These are phyloP conservation scores for Biscogniauxia sp. DNA, from an alignment of 2,329 filamentous ascomycete species.

Conservation along the genomic window DNA sequence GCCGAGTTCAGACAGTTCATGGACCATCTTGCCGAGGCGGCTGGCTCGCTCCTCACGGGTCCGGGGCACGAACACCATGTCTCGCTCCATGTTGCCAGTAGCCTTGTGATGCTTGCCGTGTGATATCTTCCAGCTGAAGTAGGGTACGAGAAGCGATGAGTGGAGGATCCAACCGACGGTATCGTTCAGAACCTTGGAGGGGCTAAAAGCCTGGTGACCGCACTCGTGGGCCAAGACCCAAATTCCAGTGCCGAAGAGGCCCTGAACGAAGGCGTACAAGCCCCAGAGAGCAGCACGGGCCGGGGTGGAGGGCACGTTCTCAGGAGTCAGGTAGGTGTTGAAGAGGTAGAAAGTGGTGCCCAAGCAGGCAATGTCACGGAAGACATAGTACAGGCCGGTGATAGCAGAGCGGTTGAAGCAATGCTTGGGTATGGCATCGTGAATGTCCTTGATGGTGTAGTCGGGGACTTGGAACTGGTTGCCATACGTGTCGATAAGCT, in stretches of 20 bases:
- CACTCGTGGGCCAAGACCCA: conserved; percentile 99
- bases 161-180: conserved; percentile 89
- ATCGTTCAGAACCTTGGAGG: conserved; percentile 89
- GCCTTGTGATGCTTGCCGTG: conserved; percentile 99
- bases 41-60: conserved; percentile 79
- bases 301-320: conserved; percentile 69
- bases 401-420: conserved; percentile 86
- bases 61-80: conserved; percentile 98
- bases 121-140: conserved; percentile 99
- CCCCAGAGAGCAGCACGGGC: conserved; percentile 64
- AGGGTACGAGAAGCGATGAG: conserved; percentile 85
- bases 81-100: conserved; percentile 92
- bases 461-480: conserved; percentile 92
- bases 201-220: conserved; percentile 93
- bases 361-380: conserved; percentile 72
- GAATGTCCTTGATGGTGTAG: conserved; percentile 96
- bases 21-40: conserved; percentile 68
- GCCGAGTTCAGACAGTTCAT: conserved; percentile 83
- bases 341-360: conserved; percentile 80
- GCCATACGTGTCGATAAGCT: conserved; percentile 87
- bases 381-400: conserved; percentile 77
- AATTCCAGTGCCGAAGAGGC: conserved; percentile 86
- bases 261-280: conserved; percentile 76
- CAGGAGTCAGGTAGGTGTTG: conserved; percentile 86
- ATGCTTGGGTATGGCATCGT: conserved; percentile 95